Evolutionary conservation across 768 basidiomycete species (phyloP).

Genomic region (Suillus luteus): DNA sequence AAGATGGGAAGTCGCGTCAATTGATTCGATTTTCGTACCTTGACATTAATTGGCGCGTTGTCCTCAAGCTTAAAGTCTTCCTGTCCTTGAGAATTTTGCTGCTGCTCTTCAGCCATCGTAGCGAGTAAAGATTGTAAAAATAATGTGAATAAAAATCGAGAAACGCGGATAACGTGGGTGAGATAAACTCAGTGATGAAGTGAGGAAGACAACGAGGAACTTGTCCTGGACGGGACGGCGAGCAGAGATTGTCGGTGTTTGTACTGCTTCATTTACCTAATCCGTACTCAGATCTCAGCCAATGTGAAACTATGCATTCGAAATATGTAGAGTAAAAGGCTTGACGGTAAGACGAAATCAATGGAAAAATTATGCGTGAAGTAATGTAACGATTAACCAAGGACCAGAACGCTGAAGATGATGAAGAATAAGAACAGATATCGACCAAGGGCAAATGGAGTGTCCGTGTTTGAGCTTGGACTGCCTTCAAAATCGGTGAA

Average conservation of each 20-base stretch:
- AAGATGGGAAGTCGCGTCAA: constrained; percentile 6
- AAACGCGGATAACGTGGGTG: constrained; percentile 7
- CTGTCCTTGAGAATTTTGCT: constrained; percentile 36
- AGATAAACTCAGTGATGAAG: constrained; percentile 1
- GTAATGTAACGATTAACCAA: constrained; percentile 5
- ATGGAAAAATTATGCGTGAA: constrained; percentile 1
- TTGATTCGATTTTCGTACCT: constrained; percentile 47
- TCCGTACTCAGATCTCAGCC: not conserved
- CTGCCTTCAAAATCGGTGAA: not conserved
- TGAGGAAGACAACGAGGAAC: constrained; percentile 1
- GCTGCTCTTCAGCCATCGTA: constrained; percentile 58
- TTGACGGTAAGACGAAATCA: not conserved
- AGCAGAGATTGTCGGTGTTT: constrained; percentile 14
- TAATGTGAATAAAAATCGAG: constrained; percentile 6
- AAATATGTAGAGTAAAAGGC: constrained; percentile 1
- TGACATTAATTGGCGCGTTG: constrained; percentile 75
- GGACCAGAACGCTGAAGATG: not conserved
- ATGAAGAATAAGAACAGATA: not conserved
- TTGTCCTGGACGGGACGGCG: not conserved
- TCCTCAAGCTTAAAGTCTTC: constrained; percentile 55
- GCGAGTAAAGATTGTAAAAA: not conserved
- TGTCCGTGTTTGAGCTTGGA: not conserved
- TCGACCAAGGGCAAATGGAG: not conserved
- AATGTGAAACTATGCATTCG: not conserved
- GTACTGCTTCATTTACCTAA: constrained; percentile 11